A percentile compares a stretch with the other conserved stretches of the same genome.
Conservation (phyloP, 768 basidiomycete genomes). For the Russula earlei region DNA sequence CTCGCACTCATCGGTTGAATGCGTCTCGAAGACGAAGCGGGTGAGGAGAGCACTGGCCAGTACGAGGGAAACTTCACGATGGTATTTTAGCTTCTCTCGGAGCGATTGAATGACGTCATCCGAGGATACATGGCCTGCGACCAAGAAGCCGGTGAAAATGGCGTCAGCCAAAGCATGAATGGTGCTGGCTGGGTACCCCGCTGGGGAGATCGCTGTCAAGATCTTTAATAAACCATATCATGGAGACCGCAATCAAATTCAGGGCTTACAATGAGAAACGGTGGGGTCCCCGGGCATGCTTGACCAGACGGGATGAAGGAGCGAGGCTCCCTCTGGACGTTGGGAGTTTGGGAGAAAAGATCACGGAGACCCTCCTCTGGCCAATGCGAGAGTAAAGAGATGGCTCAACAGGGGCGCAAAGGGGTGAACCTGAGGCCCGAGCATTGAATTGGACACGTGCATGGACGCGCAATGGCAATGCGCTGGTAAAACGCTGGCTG, state of each 20-base stretch:
- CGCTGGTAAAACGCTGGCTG: too few relatives aligned
- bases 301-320: neutral
- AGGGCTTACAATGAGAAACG: neutral
- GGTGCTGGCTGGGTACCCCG: neutral
- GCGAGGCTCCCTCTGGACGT: neutral
- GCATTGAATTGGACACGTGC: neutral
- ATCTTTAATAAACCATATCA: neutral
- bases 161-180: neutral
- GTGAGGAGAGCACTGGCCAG: neutral
- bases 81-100: neutral
- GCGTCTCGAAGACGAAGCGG: neutral
- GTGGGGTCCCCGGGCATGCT: neutral
- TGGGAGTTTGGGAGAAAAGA: neutral
- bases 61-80: neutral
- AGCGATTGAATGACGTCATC: neutral
- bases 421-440: neutral
- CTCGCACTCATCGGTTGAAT: constrained; percentile 1
- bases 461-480: too few relatives aligned
- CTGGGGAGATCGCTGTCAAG: too few relatives aligned
- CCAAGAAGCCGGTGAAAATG: neutral
- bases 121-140: neutral
- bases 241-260: neutral
- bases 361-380: neutral
- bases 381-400: neutral
- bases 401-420: neutral